Conservation (phyloP, 352 stramenopile genomes). For the Pythium brassicae region DNA sequence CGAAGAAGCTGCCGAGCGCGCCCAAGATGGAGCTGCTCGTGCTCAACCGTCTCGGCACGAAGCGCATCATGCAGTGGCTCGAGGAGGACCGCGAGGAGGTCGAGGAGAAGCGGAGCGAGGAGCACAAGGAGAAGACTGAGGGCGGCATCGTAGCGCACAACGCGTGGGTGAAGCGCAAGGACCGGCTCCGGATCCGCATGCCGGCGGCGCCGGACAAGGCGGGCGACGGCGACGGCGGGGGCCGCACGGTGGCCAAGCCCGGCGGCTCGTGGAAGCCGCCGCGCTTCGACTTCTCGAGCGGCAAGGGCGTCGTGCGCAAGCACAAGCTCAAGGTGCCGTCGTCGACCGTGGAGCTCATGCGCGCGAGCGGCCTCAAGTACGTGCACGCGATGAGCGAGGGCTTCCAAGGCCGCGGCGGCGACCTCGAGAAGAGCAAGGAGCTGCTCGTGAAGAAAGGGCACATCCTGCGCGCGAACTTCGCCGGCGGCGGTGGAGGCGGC, state of each 20-base stretch:
- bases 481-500: conserved; percentile 23
- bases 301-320: conserved; percentile 54
- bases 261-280: conserved; percentile 26
- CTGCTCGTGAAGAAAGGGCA: conserved; percentile 72
- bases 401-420: conserved; percentile 75
- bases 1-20: conserved; percentile 13
- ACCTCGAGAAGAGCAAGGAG: conserved; percentile 79
- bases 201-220: conserved; percentile 22
- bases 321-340: conserved; percentile 54
- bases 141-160: conserved; percentile 71
- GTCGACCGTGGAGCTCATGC: conserved; percentile 75
- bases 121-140: conserved; percentile 65
- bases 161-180: conserved; percentile 75
- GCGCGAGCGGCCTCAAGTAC: conserved; percentile 72
- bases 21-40: conserved; percentile 54
- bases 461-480: conserved; percentile 75
- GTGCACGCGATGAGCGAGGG: conserved; percentile 84
- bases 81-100: conserved; percentile 71
- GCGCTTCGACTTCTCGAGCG: conserved; percentile 74
- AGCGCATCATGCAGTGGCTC: conserved; percentile 73
- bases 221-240: not conserved
- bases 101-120: conserved; percentile 61
- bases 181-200: conserved; percentile 70
- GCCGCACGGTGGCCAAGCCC: conserved; percentile 6
- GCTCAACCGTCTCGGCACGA: conserved; percentile 57